Conservation (phyloP, 2,329 filamentous ascomycete genomes). For the Verticillium isaacii region DNA sequence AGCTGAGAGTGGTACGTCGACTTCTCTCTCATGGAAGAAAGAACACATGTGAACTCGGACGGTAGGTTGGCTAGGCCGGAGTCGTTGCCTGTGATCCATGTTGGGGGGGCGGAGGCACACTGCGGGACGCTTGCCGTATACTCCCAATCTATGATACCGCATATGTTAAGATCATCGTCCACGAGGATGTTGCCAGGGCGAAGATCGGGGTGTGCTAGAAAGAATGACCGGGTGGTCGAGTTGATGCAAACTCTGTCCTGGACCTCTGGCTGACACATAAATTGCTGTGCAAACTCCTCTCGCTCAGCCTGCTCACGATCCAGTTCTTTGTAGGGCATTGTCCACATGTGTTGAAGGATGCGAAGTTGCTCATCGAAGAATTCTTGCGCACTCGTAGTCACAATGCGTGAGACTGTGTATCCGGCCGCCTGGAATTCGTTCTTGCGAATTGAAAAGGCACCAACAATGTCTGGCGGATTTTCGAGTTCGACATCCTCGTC, state of each 20-base stretch:
- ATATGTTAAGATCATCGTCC: slow-evolving; percentile 5
- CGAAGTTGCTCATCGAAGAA: slow-evolving; percentile 10
- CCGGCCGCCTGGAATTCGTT: neutral
- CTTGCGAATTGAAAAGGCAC: slow-evolving; percentile 5
- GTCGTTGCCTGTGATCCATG: slow-evolving; percentile 11
- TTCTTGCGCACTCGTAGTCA: slow-evolving; percentile 7
- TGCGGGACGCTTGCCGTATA: slow-evolving; percentile 3
- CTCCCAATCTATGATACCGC: slow-evolving; percentile 9
- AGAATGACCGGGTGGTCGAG: slow-evolving; percentile 7
- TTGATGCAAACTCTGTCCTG: neutral
- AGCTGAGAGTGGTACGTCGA: neutral
- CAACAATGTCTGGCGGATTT: slow-evolving; percentile 1
- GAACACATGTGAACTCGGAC: neutral
- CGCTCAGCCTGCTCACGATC: slow-evolving; percentile 5
- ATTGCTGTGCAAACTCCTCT: slow-evolving; percentile 11
- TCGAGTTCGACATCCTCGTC: neutral
- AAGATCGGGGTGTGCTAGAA: slow-evolving; percentile 7
- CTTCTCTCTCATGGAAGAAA: neutral
- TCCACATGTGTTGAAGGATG: slow-evolving; percentile 8
- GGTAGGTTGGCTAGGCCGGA: neutral
- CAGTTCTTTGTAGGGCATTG: slow-evolving; percentile 5
- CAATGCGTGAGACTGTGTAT: neutral
- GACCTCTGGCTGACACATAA: neutral
- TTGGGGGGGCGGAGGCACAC: slow-evolving; percentile 4
- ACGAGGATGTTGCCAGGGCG: slow-evolving; percentile 7